These are phyloP conservation scores for Pyrenophora tritici-repentis DNA, from an alignment of 2,329 filamentous ascomycete species.

Conservation along the genomic window DNA sequence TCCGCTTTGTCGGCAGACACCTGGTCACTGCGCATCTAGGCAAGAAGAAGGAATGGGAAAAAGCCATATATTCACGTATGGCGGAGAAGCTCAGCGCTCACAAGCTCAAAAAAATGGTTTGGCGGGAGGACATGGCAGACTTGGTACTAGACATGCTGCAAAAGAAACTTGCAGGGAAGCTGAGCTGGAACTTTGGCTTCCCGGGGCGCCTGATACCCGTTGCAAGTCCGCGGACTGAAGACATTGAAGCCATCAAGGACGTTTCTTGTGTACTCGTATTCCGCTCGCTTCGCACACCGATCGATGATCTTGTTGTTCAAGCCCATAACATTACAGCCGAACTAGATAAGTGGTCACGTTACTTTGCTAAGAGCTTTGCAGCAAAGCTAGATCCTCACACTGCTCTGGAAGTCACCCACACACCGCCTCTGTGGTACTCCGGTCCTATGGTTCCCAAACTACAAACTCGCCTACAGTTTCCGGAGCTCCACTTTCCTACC, in stretches of 20 bases:
- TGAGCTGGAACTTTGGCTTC: conserved; percentile 43
- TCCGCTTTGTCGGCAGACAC: conserved; percentile 27
- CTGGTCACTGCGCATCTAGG: conserved; percentile 23
- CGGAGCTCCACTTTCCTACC: conserved; percentile 38
- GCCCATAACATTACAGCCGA: conserved; percentile 20
- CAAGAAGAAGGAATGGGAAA: conserved; percentile 30
- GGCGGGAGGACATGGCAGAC: conserved; percentile 55
- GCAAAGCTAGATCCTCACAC: conserved; percentile 34
- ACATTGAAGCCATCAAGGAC: conserved; percentile 35
- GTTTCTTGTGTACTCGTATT: conserved; percentile 38
- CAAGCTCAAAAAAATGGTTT: conserved; percentile 46
- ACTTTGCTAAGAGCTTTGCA: conserved; percentile 21
- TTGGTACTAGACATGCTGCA: conserved; percentile 49
- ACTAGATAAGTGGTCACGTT: conserved; percentile 30
- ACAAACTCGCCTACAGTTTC: conserved; percentile 33
- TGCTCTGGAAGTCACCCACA: conserved; percentile 27
- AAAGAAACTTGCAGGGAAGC: conserved; percentile 40
- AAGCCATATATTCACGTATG: conserved; percentile 30
- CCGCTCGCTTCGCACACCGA: conserved; percentile 30
- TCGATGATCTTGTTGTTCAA: conserved; percentile 27
- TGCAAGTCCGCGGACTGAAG: conserved; percentile 22
- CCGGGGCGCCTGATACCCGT: conserved; percentile 30
- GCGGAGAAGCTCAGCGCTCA: conserved; percentile 43
- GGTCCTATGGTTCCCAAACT: conserved; percentile 35
- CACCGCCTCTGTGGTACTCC: conserved; percentile 33